phyloP scores from a whole-genome alignment of 306 rosid species.

The Begonia fuchsioides region DNA sequence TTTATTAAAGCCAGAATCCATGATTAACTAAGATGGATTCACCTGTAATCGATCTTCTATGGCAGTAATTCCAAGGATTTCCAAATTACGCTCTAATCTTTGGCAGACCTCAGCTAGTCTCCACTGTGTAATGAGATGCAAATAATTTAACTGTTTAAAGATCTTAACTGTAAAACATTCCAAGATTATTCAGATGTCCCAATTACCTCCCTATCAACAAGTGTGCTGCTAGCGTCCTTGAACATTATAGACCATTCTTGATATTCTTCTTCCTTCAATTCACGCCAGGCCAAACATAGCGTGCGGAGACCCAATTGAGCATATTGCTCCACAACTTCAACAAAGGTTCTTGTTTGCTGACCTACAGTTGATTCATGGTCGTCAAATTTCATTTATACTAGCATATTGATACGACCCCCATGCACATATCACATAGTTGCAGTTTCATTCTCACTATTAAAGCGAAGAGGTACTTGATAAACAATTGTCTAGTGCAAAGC shows the following conservation, averaged over 20 bases:
- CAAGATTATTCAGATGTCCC: constrained; percentile 15
- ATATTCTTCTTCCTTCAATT: constrained; percentile 69
- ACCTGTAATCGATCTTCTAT: constrained; percentile 99
- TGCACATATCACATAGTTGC: no score
- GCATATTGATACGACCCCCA: no score
- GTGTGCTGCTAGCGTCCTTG: constrained; percentile 86
- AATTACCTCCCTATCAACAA: constrained; percentile 94
- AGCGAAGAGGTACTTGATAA: no score
- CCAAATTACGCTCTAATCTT: constrained; percentile 73
- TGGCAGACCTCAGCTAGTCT: constrained; percentile 94
- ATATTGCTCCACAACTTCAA: constrained; percentile 94
- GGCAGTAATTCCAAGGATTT: constrained; percentile 93
- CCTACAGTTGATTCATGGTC: constrained; percentile 33
- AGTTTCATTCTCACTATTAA: no score
- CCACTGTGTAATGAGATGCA: constrained; percentile 52
- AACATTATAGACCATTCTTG: constrained; percentile 81
- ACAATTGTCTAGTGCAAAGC: no score
- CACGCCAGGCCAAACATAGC: constrained; percentile 87
- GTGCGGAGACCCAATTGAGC: constrained; percentile 90
- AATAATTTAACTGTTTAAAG: neutral
- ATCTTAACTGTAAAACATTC: neutral
- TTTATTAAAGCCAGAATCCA: neutral
- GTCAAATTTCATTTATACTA: no score
- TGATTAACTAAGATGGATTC: constrained; percentile 17
- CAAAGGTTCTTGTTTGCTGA: constrained; percentile 71